Evolutionary conservation across 371 early-diverging fungal genomes (phyloP).

Genomic region (Umbelopsis sp.): DNA sequence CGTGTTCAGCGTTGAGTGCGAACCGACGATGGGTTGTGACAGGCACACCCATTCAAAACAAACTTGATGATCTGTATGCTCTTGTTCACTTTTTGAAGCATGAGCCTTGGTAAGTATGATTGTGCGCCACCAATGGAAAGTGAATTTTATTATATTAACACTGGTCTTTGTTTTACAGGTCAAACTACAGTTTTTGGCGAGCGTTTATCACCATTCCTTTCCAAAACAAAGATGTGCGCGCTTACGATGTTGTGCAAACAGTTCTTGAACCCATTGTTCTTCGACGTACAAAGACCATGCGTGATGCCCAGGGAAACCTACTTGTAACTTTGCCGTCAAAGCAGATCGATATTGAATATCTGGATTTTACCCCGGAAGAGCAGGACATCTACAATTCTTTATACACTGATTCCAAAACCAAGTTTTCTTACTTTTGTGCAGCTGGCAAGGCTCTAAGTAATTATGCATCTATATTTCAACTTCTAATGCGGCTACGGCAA

Average conservation of each 20-base stretch:
- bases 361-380: slow-evolving; percentile 54
- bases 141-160: neutral
- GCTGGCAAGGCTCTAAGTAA: slow-evolving; percentile 47
- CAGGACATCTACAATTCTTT: slow-evolving; percentile 52
- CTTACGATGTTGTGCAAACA: slow-evolving; percentile 63
- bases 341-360: slow-evolving; percentile 56
- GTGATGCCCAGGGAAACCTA: slow-evolving; percentile 55
- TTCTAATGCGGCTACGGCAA: slow-evolving; percentile 64
- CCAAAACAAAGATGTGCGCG: slow-evolving; percentile 56
- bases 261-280: slow-evolving; percentile 72
- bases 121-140: neutral
- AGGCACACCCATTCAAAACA: slow-evolving; percentile 79
- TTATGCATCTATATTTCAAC: slow-evolving; percentile 56
- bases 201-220: slow-evolving; percentile 70
- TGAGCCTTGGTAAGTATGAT: slow-evolving; percentile 62
- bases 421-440: slow-evolving; percentile 46
- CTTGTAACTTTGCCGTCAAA: slow-evolving; percentile 69
- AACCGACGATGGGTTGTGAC: slow-evolving; percentile 80
- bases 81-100: slow-evolving; percentile 78
- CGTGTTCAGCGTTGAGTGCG: slow-evolving; percentile 62
- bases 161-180: slow-evolving; percentile 22
- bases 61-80: slow-evolving; percentile 81
- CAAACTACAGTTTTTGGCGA: slow-evolving; percentile 66
- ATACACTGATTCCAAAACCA: slow-evolving; percentile 49
- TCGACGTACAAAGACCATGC: slow-evolving; percentile 68